These are phyloP conservation scores for Citrullus amarus DNA, from an alignment of 306 rosid species.

Conservation along the genomic window DNA sequence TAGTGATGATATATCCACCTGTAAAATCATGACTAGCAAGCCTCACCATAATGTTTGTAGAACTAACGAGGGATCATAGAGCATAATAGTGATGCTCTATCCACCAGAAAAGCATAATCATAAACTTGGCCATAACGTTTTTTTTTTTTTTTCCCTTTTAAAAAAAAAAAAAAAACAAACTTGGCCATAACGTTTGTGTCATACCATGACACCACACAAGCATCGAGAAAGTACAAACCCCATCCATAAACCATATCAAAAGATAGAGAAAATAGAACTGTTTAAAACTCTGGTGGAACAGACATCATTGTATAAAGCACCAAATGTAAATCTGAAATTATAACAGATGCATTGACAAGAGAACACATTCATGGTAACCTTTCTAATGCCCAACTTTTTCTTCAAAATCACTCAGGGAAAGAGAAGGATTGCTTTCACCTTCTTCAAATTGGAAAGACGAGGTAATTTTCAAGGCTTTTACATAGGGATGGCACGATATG, in stretches of 20 bases:
- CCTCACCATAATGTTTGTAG: conserved; percentile 33
- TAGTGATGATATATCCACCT: conserved; percentile 99
- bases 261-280: not conserved
- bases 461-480: not conserved
- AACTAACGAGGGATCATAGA: conserved; percentile 73
- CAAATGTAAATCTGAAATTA: not conserved
- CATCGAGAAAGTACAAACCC: not conserved
- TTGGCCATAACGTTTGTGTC: not conserved
- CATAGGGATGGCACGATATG: not conserved
- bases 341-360: not conserved
- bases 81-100: conserved; percentile 92
- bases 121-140: not conserved
- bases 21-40: conserved; percentile 11
- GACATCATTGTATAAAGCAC: not conserved
- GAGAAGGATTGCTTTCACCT: not conserved
- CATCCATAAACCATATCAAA: not conserved
- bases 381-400: not conserved
- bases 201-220: not conserved
- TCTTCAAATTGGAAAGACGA: not conserved
- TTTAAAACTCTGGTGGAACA: not conserved
- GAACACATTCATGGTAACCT: not conserved
- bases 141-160: no score
- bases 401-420: not conserved
- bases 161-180: no score
- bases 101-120: conserved; percentile 45